Base-by-base conservation (phyloP, 768 basidiomycete genomes). In the Polyporus arcularius region DNA sequence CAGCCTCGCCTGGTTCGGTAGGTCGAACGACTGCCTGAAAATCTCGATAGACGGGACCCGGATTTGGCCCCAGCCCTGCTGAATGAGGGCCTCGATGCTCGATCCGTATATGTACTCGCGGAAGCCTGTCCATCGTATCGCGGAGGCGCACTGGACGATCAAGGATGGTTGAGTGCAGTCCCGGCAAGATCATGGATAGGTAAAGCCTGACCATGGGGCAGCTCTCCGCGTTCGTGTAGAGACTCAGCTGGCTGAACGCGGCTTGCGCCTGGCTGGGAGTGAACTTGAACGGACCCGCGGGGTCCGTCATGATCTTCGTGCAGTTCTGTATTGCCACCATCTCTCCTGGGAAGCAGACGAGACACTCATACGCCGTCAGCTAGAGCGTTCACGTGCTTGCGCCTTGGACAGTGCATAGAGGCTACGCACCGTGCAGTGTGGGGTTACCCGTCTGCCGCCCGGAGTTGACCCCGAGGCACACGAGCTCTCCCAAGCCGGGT, bases 101-200 rank as follows among this genome's bases (percentile, higher is more conserved):
- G 53, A 35, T 5, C 61, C 61, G 56, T 58, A 62, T 52, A 62
- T 48, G 61, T 62, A 62, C 57, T 62, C 61, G 46, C 61, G 61
- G 61, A 62, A 62, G 10, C 61, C 61, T 0, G 61, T 21, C 18
- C 28, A 58, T 28, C 57, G 61, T 47, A 63, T 55, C 18, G 61
- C 61, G 31, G 53, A 63, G 5, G 61, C 56, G 61, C 61, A 62
- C 61, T 62, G 18, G 8, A n/a, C n/a, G n/a, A n/a, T n/a, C n/a
- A n/a, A n/a, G n/a, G n/a, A n/a, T n/a, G n/a, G n/a, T 35, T 35
- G 35, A 35, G 35, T 11, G 35, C 3, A 35, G 35, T 35, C 35
- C 11, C 7, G 7, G 11, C 35, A 3, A 3, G 35, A 11, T 3
- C 35, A 16, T 38, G 11, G 6, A 1, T 35, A 8, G 21, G 12